Percentiles rank a stretch among this genome's conserved stretches.
Evolutionary conservation across 805 yeast species (phyloP).

Genomic region (Yarrowia sp.): DNA sequence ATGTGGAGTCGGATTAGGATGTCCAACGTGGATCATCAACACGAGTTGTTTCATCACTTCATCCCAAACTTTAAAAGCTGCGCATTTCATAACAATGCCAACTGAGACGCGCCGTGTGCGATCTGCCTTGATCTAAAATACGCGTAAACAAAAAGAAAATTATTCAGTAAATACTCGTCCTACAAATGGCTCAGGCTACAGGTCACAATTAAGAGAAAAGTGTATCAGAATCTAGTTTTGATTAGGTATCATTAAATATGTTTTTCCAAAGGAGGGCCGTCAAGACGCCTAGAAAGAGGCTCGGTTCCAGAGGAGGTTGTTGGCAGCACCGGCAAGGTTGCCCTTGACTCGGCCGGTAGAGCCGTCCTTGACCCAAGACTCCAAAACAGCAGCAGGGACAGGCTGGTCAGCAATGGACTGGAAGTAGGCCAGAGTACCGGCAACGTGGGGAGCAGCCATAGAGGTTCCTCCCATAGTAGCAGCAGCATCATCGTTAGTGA

Average conservation of each 20-base stretch:
- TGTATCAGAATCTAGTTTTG: background rate
- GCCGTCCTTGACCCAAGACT: constrained; percentile 4
- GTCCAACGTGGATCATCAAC: background rate
- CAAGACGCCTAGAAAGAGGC: background rate
- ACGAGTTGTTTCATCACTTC: background rate
- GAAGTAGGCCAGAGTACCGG: constrained; percentile 84
- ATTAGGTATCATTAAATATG: constrained; percentile 9
- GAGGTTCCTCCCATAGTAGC: constrained; percentile 74
- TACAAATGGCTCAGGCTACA: no score
- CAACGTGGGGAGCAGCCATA: constrained; percentile 96
- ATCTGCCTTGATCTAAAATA: background rate
- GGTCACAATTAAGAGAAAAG: background rate
- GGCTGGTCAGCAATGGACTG: constrained; percentile 3
- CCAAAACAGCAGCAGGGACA: constrained; percentile 1
- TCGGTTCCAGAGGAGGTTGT: constrained; percentile 14
- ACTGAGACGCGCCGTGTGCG: background rate
- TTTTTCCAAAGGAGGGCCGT: background rate
- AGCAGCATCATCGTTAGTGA: constrained; percentile 35
- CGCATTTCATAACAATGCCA: background rate
- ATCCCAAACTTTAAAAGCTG: background rate
- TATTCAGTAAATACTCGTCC: no score
- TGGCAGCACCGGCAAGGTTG: constrained; percentile 1
- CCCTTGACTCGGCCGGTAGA: background rate
- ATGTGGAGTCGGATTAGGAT: background rate
- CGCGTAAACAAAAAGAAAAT: background rate